phyloP scores from a whole-genome alignment of 2,329 filamentous ascomycete species.

The Furcasterigmium furcatum region DNA sequence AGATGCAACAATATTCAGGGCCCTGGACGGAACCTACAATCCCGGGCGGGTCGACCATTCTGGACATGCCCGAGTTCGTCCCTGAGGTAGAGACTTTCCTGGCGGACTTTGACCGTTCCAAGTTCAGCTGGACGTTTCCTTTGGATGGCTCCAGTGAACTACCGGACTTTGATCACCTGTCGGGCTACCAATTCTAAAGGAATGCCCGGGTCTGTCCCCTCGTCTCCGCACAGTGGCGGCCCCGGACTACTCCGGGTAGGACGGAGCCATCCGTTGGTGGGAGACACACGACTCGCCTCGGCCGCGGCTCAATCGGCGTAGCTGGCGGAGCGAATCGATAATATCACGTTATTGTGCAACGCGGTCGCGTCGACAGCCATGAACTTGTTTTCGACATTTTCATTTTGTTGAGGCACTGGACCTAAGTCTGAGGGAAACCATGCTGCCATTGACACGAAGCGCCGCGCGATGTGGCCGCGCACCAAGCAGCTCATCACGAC shows the following conservation, averaged over 20 bases:
- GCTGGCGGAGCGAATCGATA: too few relatives aligned
- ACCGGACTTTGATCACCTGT: neutral
- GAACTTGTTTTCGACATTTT: too few relatives aligned
- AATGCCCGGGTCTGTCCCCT: neutral
- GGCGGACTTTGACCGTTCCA: constrained; percentile 10
- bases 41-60: neutral
- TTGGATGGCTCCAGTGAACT: neutral
- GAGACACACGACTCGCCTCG: too few relatives aligned
- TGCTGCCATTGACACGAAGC: neutral
- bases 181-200: neutral
- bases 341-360: too few relatives aligned
- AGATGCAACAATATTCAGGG: neutral
- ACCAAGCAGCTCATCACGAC: neutral
- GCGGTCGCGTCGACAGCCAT: too few relatives aligned
- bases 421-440: too few relatives aligned
- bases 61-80: neutral
- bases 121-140: constrained; percentile 12
- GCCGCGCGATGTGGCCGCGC: neutral
- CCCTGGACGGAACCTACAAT: neutral
- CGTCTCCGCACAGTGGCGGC: too few relatives aligned
- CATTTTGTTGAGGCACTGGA: too few relatives aligned
- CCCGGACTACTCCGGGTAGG: too few relatives aligned
- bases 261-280: too few relatives aligned
- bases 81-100: constrained; percentile 10
- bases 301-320: too few relatives aligned